phyloP scores from a whole-genome alignment of 2,329 filamentous ascomycete species.

The Pseudocercospora vitis region DNA sequence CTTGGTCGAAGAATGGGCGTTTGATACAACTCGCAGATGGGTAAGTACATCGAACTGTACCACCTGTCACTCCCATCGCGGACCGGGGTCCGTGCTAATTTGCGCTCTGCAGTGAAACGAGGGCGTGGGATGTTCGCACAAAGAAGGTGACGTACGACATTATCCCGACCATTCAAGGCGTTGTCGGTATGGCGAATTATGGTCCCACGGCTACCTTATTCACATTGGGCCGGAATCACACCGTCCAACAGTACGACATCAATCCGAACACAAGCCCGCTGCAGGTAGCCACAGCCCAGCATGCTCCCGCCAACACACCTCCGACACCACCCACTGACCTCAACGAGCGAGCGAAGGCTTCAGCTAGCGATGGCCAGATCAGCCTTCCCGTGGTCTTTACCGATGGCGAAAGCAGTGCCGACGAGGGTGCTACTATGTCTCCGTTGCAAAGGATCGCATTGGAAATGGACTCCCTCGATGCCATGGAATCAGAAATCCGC shows the following conservation, averaged over 20 bases:
- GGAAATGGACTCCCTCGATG: conserved; percentile 65
- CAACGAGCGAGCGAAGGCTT: conserved; percentile 62
- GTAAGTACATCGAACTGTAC: conserved; percentile 57
- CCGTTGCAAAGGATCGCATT: conserved; percentile 73
- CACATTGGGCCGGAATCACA: conserved; percentile 82
- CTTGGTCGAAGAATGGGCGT: conserved; percentile 96
- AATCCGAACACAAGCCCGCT: conserved; percentile 67
- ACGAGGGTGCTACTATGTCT: conserved; percentile 61
- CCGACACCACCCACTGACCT: conserved; percentile 81
- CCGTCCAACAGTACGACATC: conserved; percentile 91
- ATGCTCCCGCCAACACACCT: conserved; percentile 74
- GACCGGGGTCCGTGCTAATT: conserved; percentile 3
- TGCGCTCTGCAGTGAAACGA: conserved; percentile 64
- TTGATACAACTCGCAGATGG: conserved; percentile 89
- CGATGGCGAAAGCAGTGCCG: conserved; percentile 71
- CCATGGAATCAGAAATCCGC: conserved; percentile 50
- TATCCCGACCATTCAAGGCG: conserved; percentile 79
- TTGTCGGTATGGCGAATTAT: conserved; percentile 81
- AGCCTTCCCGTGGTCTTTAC: conserved; percentile 38
- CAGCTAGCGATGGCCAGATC: conserved; percentile 29
- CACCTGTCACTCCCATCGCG: background rate
- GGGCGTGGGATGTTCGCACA: conserved; percentile 96
- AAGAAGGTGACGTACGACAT: conserved; percentile 90
- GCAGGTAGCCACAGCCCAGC: conserved; percentile 84
- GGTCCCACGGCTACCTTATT: conserved; percentile 90